phyloP scores from a whole-genome alignment of 495 filamentous ascomycete genomes.

The Niebla homalea region DNA sequence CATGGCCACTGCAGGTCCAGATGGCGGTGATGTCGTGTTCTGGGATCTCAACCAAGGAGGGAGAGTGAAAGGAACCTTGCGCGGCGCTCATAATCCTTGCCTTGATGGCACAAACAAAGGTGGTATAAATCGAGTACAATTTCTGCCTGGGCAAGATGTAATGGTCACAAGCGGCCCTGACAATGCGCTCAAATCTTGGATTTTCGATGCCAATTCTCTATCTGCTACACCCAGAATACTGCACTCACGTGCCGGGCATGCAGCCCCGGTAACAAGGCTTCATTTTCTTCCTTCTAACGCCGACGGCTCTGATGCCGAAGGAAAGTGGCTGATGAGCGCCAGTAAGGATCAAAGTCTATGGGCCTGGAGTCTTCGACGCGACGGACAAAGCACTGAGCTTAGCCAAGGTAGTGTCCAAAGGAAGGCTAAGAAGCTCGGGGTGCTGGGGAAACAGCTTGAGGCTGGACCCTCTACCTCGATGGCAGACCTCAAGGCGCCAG shows the following conservation, averaged over 20 bases:
- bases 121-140: slow-evolving; percentile 69
- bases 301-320: slow-evolving; percentile 72
- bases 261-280: slow-evolving; percentile 65
- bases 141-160: slow-evolving; percentile 80
- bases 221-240: slow-evolving; percentile 71
- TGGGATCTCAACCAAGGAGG: slow-evolving; percentile 92
- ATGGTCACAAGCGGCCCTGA: slow-evolving; percentile 82
- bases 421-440: slow-evolving; percentile 71
- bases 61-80: slow-evolving; percentile 64
- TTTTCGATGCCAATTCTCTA: slow-evolving; percentile 79
- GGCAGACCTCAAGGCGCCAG: slow-evolving; percentile 73
- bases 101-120: slow-evolving; percentile 39
- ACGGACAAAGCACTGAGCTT: slow-evolving; percentile 86
- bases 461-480: slow-evolving; percentile 37
- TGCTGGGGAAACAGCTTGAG: slow-evolving; percentile 32
- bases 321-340: slow-evolving; percentile 90
- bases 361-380: slow-evolving; percentile 87
- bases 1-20: slow-evolving; percentile 65
- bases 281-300: slow-evolving; percentile 74
- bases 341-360: slow-evolving; percentile 80
- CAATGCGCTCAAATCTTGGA: slow-evolving; percentile 90
- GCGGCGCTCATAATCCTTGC: slow-evolving; percentile 71
- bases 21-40: slow-evolving; percentile 75
- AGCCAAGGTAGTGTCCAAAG: slow-evolving; percentile 75
- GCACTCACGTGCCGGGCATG: slow-evolving; percentile 76